Percentiles rank a stretch among this genome's conserved stretches.
Evolutionary conservation across 1,284 basidiomycete genomes (phyloP).

Genomic region (Ganoderma sinense): DNA sequence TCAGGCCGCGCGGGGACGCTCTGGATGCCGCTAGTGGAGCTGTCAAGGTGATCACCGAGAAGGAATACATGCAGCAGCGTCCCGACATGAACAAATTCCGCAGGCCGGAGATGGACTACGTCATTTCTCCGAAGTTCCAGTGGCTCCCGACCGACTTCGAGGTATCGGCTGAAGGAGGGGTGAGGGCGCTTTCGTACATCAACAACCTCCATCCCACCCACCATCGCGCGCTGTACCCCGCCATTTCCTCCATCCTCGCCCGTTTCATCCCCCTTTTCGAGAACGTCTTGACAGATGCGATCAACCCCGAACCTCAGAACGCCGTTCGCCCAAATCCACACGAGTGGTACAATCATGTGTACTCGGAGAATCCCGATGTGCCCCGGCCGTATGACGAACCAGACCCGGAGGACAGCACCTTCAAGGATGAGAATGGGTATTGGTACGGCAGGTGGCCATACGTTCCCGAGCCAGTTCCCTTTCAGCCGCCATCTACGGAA

Average conservation of each 20-base stretch:
- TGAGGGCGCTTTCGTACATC: conserved; percentile 13
- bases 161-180: conserved; percentile 7
- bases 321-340: background rate
- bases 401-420: background rate
- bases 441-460: background rate
- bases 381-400: background rate
- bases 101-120: background rate
- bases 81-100: background rate
- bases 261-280: conserved; percentile 18
- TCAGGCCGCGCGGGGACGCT: background rate
- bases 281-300: conserved; percentile 9
- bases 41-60: background rate
- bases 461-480: conserved; percentile 14
- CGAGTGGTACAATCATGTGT: conserved; percentile 6
- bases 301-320: background rate
- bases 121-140: conserved; percentile 7
- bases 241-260: conserved; percentile 11
- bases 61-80: background rate
- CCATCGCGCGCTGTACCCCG: background rate
- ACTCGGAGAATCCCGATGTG: background rate
- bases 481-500: background rate
- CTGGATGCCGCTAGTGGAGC: too few relatives aligned
- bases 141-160: conserved; percentile 22
- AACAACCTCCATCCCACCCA: conserved; percentile 16
- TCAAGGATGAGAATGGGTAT: background rate